Base-by-base conservation (phyloP, 768 basidiomycete species). In the Rossbeevera mucosa region DNA sequence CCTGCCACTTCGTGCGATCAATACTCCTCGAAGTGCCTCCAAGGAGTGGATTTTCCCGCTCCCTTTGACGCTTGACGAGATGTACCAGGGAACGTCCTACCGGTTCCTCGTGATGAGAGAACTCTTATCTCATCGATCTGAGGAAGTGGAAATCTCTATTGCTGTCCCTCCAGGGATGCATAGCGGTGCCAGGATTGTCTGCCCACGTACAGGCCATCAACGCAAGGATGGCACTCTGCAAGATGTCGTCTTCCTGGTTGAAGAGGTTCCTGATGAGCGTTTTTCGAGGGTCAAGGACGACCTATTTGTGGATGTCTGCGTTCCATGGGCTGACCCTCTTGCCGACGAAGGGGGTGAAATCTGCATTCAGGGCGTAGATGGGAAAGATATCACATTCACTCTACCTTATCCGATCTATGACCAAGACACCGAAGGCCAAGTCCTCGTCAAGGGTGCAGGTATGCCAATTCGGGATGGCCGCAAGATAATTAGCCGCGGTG, bases 1-100 rank as follows among this genome's bases (percentile, higher is more conserved):
- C 45, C 20, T 53, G 29, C 76, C 76, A 12, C 67, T 79, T 16
- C 67, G 51, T 59, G 64, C 54, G 64, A 76, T 54, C 64, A 76
- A 59, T 69, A 75, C 53, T 56, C 75, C 54, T 47, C 59, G 67
- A 38, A 75, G 74, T 24, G 57, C 63, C 38, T 72, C 76, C 26
- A 77, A 77, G 55, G 85, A 86, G 63, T 87, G 85, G 83, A 71
- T 78, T n/a, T 86, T 84, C 68, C 78, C 82, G 0, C 76, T 88
- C 5, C 71, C 74, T 16, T 66, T 86, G 50, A 75, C 79, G 2
- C 75, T 88, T 18, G 81, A 86, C 52, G 83, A 86, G 56, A 72
- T 87, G 30, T 81, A 77, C 63, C 66, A 65, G 21, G 84, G 86
- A 26, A 76, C 77, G 44, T 71, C 70, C 14, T 80, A 79, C 58